These are phyloP conservation scores for Stenocarpella maydis DNA, from an alignment of 2,329 filamentous ascomycete species.

Conservation along the genomic window DNA sequence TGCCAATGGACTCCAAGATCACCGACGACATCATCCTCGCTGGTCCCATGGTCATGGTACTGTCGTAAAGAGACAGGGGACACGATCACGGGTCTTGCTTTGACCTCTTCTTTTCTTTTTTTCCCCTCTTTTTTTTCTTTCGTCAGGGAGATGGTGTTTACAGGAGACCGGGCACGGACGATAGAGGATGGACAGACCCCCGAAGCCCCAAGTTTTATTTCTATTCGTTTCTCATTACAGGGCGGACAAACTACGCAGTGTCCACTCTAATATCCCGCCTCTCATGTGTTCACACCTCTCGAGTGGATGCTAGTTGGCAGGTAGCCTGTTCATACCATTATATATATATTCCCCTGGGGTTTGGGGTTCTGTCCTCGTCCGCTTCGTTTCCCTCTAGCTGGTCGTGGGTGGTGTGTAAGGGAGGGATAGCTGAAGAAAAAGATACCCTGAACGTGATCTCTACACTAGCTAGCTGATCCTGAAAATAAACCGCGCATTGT, in stretches of 20 bases:
- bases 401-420: not conserved
- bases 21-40: slow-evolving; percentile 72
- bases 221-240: slow-evolving; percentile 29
- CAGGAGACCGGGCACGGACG: slow-evolving; percentile 22
- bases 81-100: not conserved
- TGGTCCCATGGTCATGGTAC: slow-evolving; percentile 66
- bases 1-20: slow-evolving; percentile 58
- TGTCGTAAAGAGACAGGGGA: slow-evolving; percentile 52
- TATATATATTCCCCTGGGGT: slow-evolving; percentile 39
- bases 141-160: slow-evolving; percentile 28
- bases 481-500: not conserved
- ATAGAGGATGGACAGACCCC: slow-evolving; percentile 29
- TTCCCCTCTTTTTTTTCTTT: not conserved
- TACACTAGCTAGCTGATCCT: slow-evolving; percentile 22
- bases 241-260: slow-evolving; percentile 10
- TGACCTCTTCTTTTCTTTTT: no score
- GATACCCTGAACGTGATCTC: slow-evolving; percentile 25
- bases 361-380: slow-evolving; percentile 29
- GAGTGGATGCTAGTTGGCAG: slow-evolving; percentile 30
- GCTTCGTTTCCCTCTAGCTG: slow-evolving; percentile 1
- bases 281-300: slow-evolving; percentile 22
- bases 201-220: slow-evolving; percentile 17
- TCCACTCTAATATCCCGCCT: slow-evolving; percentile 32
- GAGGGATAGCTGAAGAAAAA: slow-evolving; percentile 7
- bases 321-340: slow-evolving; percentile 43